Evolutionary conservation across 169 alveolate genomes (phyloP), one percentile per base, ranked within the genome.

Genomic region (Pseudocohnilembus persalinus): DNA sequence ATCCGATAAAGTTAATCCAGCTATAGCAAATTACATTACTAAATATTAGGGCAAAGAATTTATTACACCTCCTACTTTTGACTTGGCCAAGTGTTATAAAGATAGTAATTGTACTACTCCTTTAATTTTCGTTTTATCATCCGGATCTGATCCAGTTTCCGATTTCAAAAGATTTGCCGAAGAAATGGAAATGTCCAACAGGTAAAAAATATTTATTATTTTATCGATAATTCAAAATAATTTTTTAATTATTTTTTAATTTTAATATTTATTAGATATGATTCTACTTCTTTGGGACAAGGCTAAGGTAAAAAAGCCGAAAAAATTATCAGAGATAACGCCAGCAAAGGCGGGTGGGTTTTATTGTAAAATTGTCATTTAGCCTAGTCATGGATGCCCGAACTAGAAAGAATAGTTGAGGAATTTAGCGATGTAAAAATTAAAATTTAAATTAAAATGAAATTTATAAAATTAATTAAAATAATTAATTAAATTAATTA

Each of bases 361-460:
- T 93, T 97, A 28, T 93, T 98, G 83, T 96, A 97, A 91, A 98
- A 98, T 87, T 98, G 99, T 85, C 99, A 98, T 91, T 94, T 98
- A 85, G 98, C 98, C 15, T 89, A 94, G 34, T 93, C 98, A 63
- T 98, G 96, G 96, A 95, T 98, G 98, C 96, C 98, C 65, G 94
- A 95, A 68, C 94, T 98, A 72, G 99, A 97, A 82, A 92, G 94
- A 77, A 95, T 96, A 72, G 96, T 95, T 24, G 98, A 96, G 81
- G 96, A 95, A 63, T 82, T 95, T 26, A 93, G 85, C 87, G 98
- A 96, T 4, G 91, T 81, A 79, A 90, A 91, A 0, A 89, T 90
- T 25, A 87, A 81, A n/a, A n/a, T n/a, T n/a, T n/a, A n/a, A n/a
- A n/a, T n/a, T n/a, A n/a, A n/a, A n/a, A n/a, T n/a, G n/a, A n/a